Conservation (phyloP, 352 stramenopile species). For the Phytophthora macrochlamydospora region DNA sequence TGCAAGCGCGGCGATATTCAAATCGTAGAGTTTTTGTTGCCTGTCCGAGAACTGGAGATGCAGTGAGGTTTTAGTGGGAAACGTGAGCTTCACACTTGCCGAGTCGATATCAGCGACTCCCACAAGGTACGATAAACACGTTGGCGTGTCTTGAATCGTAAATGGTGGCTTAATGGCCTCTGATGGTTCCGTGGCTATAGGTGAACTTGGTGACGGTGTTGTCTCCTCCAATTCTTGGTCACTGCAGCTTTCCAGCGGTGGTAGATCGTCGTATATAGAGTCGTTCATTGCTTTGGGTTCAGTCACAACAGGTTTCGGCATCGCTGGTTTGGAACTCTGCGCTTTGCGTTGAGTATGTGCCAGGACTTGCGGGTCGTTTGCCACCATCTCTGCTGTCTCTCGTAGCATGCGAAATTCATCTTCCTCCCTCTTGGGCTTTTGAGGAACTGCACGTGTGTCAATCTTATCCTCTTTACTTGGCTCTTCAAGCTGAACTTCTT, state of each 20-base stretch:
- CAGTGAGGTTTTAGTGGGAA: conserved; percentile 41
- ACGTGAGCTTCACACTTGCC: conserved; percentile 43
- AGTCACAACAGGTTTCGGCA: conserved; percentile 3
- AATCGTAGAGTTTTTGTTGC: conserved; percentile 31
- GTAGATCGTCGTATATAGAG: conserved; percentile 47
- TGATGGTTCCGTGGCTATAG: neutral
- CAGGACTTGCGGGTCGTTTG: conserved; percentile 57
- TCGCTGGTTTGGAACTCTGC: conserved; percentile 4
- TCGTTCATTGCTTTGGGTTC: conserved; percentile 23
- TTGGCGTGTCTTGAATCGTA: conserved; percentile 45
- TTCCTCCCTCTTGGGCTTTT: conserved; percentile 28
- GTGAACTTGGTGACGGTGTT: neutral
- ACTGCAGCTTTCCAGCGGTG: conserved; percentile 60
- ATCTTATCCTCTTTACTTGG: neutral
- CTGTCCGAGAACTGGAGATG: conserved; percentile 35
- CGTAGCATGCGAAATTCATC: conserved; percentile 63
- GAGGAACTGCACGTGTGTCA: neutral
- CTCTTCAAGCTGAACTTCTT: conserved; percentile 1
- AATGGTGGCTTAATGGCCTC: conserved; percentile 33
- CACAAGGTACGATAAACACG: conserved; percentile 62
- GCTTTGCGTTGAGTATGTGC: conserved; percentile 8
- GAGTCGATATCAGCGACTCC: conserved; percentile 41
- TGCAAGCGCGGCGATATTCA: conserved; percentile 35
- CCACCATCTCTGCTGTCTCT: conserved; percentile 72
- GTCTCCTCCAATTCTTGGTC: conserved; percentile 46